Percentiles rank a stretch among this genome's conserved stretches.
Conservation (phyloP, 257 asterid species). For the Thymus mandschuricus region DNA sequence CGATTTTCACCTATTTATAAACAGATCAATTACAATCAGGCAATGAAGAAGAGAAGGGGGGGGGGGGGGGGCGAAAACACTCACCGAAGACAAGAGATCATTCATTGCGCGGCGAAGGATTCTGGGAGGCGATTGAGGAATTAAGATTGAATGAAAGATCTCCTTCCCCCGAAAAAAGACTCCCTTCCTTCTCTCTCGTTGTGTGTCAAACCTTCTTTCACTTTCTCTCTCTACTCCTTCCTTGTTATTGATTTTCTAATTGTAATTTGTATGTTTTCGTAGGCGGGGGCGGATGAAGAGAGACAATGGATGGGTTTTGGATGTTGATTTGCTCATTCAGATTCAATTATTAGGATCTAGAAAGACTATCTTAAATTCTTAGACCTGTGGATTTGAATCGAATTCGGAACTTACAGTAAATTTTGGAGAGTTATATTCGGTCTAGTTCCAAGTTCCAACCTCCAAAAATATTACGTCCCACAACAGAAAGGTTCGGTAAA, state of each 20-base stretch:
- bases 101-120: conserved; percentile 52
- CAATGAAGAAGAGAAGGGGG: neutral
- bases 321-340: too few relatives aligned
- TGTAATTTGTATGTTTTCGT: conserved; percentile 21
- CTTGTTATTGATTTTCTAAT: conserved; percentile 13
- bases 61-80: conserved; percentile 14
- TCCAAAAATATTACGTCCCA: too few relatives aligned
- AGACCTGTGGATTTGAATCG: too few relatives aligned
- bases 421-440: too few relatives aligned
- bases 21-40: conserved; percentile 40
- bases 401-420: too few relatives aligned
- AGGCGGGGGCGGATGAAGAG: conserved; percentile 26
- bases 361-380: too few relatives aligned
- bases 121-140: conserved; percentile 39
- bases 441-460: too few relatives aligned
- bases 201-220: conserved; percentile 22
- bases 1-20: conserved; percentile 20
- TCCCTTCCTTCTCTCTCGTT: conserved; percentile 9
- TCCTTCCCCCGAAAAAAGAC: conserved; percentile 33
- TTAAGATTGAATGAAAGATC: conserved; percentile 32
- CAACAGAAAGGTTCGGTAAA: too few relatives aligned
- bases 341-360: too few relatives aligned
- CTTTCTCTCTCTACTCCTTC: conserved; percentile 33
- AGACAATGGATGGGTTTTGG: too few relatives aligned
- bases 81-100: conserved; percentile 68